phyloP scores from a whole-genome alignment of 2,329 filamentous ascomycete genomes.

The Oidium heveae region DNA sequence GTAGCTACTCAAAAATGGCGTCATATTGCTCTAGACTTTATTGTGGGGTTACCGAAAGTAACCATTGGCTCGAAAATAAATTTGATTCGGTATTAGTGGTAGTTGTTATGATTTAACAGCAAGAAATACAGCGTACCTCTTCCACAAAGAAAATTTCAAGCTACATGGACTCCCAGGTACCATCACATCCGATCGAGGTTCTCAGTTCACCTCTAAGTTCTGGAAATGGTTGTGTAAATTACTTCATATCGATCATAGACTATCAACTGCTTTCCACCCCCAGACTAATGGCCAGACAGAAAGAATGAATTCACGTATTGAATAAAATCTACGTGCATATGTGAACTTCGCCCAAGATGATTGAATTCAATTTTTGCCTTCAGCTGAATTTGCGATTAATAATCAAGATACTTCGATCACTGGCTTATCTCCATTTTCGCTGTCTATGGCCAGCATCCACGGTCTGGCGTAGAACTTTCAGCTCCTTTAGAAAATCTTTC shows the following conservation, averaged over 20 bases:
- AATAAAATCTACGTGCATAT: slow-evolving; percentile 3
- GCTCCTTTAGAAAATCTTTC: not conserved
- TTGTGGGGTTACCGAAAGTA: not conserved
- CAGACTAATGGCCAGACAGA: slow-evolving; percentile 3
- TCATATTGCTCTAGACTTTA: not conserved
- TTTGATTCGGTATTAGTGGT: not conserved
- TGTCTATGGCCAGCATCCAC: slow-evolving; percentile 1
- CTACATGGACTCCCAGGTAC: not conserved
- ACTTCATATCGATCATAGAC: not conserved
- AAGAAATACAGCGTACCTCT: not conserved
- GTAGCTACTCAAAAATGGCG: not conserved
- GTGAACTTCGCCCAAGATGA: slow-evolving; percentile 5
- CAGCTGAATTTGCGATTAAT: slow-evolving; percentile 5
- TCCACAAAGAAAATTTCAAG: not conserved
- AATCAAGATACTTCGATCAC: slow-evolving; percentile 2
- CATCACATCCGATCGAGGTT: slow-evolving; percentile 2
- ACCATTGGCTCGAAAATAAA: not conserved
- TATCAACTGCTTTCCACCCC: slow-evolving; percentile 3
- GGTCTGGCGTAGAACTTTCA: not conserved
- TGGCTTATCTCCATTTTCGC: slow-evolving; percentile 3
- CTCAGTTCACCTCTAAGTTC: slow-evolving; percentile 4
- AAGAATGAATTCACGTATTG: slow-evolving; percentile 2
- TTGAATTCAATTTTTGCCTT: slow-evolving; percentile 3
- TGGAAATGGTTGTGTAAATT: slow-evolving; percentile 3
- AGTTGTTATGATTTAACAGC: not conserved